phyloP scores from a whole-genome alignment of 1,284 basidiomycete species.

The Agroathelia rolfsii region DNA sequence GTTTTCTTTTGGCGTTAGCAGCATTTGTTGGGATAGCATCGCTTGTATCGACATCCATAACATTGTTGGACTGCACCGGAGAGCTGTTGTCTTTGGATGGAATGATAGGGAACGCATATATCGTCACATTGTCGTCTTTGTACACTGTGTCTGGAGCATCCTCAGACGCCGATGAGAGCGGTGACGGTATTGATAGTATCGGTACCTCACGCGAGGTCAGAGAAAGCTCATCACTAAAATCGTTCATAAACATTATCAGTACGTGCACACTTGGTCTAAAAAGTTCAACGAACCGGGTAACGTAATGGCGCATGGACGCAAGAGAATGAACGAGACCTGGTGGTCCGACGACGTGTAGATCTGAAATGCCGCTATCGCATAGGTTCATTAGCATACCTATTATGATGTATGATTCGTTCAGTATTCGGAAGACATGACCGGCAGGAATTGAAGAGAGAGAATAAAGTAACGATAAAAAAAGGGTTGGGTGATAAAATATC shows the following conservation, averaged over 20 bases:
- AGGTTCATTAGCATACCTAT: slow-evolving; percentile 76
- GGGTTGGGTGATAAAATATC: too few species aligned
- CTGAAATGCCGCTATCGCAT: slow-evolving; percentile 57
- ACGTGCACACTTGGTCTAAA: too few species aligned
- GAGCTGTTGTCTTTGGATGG: slow-evolving; percentile 14
- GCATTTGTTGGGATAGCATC: too few species aligned
- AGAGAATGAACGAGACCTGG: slow-evolving; percentile 61
- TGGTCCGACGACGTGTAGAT: slow-evolving; percentile 63
- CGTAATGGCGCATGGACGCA: slow-evolving; percentile 59
- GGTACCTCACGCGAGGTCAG: too few species aligned
- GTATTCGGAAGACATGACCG: slow-evolving; percentile 2
- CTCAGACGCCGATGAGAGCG: slow-evolving; percentile 14
- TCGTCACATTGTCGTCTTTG: slow-evolving; percentile 52
- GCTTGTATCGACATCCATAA: too few species aligned
- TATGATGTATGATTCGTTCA: too few species aligned
- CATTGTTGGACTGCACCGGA: too few species aligned
- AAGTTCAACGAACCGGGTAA: slow-evolving; percentile 54
- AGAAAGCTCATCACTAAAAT: too few species aligned
- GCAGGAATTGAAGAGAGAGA: slow-evolving; percentile 6
- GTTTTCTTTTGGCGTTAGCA: slow-evolving; percentile 42
- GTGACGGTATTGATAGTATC: too few species aligned
- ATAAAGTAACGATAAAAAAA: slow-evolving; percentile 1
- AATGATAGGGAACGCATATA: slow-evolving; percentile 53
- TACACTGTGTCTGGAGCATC: slow-evolving; percentile 36
- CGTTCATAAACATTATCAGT: too few species aligned